phyloP scores from a whole-genome alignment of 495 filamentous ascomycete species.

The Hyaloscypha finlandica region DNA sequence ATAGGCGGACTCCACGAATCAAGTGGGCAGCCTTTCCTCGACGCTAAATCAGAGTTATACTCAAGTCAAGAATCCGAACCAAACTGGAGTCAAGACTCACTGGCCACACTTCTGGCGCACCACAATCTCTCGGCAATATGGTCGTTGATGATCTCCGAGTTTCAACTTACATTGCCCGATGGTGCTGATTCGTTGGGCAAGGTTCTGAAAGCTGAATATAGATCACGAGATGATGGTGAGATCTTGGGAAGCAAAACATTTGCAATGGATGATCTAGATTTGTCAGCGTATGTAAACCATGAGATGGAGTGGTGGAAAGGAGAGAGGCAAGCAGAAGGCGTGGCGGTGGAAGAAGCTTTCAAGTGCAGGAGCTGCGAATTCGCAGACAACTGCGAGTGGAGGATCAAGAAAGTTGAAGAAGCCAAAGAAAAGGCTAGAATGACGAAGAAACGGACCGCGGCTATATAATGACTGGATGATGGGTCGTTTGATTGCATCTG shows the following conservation, averaged over 20 bases:
- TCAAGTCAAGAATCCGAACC: slow-evolving; percentile 35
- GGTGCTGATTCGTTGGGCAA: slow-evolving; percentile 50
- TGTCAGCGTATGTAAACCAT: slow-evolving; percentile 65
- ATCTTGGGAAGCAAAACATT: slow-evolving; percentile 71
- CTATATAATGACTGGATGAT: slow-evolving; percentile 6
- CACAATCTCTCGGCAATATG: slow-evolving; percentile 65
- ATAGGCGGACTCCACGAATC: slow-evolving; percentile 63
- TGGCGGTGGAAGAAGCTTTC: slow-evolving; percentile 84
- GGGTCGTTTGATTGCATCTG: background rate
- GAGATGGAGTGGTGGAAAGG: slow-evolving; percentile 90
- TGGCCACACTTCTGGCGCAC: slow-evolving; percentile 57
- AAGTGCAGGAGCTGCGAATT: slow-evolving; percentile 74
- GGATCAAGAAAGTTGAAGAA: slow-evolving; percentile 41
- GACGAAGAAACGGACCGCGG: slow-evolving; percentile 14
- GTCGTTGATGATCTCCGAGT: slow-evolving; percentile 61
- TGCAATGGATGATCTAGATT: slow-evolving; percentile 60
- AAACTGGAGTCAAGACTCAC: slow-evolving; percentile 39
- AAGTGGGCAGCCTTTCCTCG: slow-evolving; percentile 40
- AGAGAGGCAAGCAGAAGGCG: slow-evolving; percentile 72
- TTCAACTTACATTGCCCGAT: slow-evolving; percentile 57
- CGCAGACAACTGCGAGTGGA: slow-evolving; percentile 54
- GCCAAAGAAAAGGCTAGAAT: slow-evolving; percentile 30
- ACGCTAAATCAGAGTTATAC: slow-evolving; percentile 37
- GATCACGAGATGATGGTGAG: slow-evolving; percentile 47
- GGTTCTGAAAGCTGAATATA: slow-evolving; percentile 67